A percentile compares a stretch with the other conserved stretches of the same genome.
phyloP scores from a whole-genome alignment of 78 protist genomes.

The Dictyostelium firmibasis region DNA sequence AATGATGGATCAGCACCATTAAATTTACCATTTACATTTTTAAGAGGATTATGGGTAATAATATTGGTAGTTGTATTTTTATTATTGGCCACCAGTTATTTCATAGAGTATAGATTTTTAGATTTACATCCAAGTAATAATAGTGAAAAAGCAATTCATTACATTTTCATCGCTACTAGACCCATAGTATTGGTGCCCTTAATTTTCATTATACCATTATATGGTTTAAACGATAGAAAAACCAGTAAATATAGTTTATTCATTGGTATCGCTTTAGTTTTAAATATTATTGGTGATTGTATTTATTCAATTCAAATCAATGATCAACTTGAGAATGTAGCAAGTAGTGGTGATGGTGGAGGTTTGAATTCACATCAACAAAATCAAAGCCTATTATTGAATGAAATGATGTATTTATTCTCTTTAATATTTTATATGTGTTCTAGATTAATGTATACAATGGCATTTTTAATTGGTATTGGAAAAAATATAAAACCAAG shows the following conservation, averaged over 20 bases:
- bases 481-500: slow-evolving; percentile 48
- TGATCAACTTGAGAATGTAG: neutral
- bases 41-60: slow-evolving; percentile 14
- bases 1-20: neutral
- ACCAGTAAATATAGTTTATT: slow-evolving; percentile 15
- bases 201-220: slow-evolving; percentile 48
- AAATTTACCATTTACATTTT: slow-evolving; percentile 41
- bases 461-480: slow-evolving; percentile 59
- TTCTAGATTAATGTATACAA: slow-evolving; percentile 29
- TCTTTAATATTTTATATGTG: slow-evolving; percentile 26
- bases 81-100: slow-evolving; percentile 13
- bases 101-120: slow-evolving; percentile 24
- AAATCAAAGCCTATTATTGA: neutral
- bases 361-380: neutral
- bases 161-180: neutral
- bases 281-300: slow-evolving; percentile 27
- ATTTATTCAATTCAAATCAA: slow-evolving; percentile 17
- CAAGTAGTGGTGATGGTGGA: neutral
- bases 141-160: neutral
- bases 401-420: slow-evolving; percentile 9
- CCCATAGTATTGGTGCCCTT: slow-evolving; percentile 54
- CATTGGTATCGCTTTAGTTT: slow-evolving; percentile 20
- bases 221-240: slow-evolving; percentile 41
- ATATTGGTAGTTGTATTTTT: slow-evolving; percentile 28
- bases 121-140: neutral